Evolutionary conservation across 176 grass and related monocot species (phyloP).

Genomic region (Ananas comosus): DNA sequence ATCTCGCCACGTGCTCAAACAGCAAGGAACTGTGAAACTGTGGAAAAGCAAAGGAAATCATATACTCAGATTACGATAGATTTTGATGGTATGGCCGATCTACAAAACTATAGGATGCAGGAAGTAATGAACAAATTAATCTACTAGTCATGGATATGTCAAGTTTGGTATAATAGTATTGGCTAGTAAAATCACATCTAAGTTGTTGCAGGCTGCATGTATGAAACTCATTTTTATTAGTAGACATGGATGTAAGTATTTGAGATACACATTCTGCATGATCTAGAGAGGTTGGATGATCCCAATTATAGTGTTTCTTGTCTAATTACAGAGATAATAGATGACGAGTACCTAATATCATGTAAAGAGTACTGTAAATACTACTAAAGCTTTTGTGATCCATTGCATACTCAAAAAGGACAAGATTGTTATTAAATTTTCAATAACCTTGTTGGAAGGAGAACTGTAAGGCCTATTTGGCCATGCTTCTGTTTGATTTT

Average conservation of each 20-base stretch:
- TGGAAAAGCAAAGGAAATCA: conserved; percentile 2
- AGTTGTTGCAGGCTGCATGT: too few relatives aligned
- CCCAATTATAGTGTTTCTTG: neutral
- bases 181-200: too few relatives aligned
- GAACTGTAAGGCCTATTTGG: neutral
- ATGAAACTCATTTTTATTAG: too few relatives aligned
- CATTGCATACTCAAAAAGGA: neutral
- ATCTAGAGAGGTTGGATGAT: neutral
- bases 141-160: too few relatives aligned
- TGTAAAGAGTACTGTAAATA: neutral
- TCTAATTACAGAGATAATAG: neutral
- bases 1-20: conserved; percentile 27
- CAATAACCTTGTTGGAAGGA: neutral
- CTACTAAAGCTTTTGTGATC: neutral
- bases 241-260: too few relatives aligned
- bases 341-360: neutral
- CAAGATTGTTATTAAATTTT: neutral
- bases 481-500: too few relatives aligned
- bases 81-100: neutral
- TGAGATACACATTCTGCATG: neutral
- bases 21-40: conserved; percentile 77
- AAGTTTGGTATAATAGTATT: too few relatives aligned
- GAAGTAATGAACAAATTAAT: too few relatives aligned
- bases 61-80: neutral
- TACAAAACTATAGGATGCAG: neutral